Conservation (phyloP, 495 filamentous ascomycete species). For the Recurvomyces mirabilis region DNA sequence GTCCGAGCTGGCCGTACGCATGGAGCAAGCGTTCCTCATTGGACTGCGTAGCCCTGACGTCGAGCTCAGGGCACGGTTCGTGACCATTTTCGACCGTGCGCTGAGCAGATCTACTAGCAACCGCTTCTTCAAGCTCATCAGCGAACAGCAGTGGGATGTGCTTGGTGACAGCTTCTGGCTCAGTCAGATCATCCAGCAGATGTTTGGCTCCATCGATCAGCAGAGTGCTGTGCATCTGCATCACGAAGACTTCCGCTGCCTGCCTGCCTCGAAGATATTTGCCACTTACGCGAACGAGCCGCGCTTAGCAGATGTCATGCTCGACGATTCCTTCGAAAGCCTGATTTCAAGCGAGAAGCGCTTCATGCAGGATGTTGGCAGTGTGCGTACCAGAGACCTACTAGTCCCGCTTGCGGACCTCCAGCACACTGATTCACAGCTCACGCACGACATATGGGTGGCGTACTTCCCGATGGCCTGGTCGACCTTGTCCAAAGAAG, state of each 20-base stretch:
- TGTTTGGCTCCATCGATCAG: conserved; percentile 85
- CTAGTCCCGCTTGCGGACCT: conserved; percentile 87
- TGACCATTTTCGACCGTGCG: conserved; percentile 86
- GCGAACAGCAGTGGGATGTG: conserved; percentile 95
- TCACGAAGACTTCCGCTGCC: conserved; percentile 67
- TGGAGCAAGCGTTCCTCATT: conserved; percentile 96
- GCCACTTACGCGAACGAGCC: conserved; percentile 58
- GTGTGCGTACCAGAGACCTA: conserved; percentile 74
- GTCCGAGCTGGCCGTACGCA: conserved; percentile 86
- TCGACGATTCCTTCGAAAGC: conserved; percentile 68
- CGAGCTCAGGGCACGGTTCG: conserved; percentile 92
- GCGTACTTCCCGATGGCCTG: conserved; percentile 84
- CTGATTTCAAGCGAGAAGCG: conserved; percentile 65
- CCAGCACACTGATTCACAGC: conserved; percentile 72
- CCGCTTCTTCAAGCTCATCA: conserved; percentile 75
- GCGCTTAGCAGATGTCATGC: conserved; percentile 58
- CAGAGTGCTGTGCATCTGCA: conserved; percentile 63
- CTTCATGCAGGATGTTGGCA: conserved; percentile 72
- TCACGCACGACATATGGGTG: conserved; percentile 82
- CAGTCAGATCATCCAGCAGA: conserved; percentile 79
- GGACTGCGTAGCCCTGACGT: conserved; percentile 89
- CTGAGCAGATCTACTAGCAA: conserved; percentile 76
- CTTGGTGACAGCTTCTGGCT: conserved; percentile 93
- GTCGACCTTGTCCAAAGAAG: conserved; percentile 77
- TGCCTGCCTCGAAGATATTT: conserved; percentile 58